Percentiles rank a stretch among this genome's conserved stretches.
Evolutionary conservation across 768 basidiomycete species (phyloP).

Genomic region (Pleurotus salmoneostramineus): DNA sequence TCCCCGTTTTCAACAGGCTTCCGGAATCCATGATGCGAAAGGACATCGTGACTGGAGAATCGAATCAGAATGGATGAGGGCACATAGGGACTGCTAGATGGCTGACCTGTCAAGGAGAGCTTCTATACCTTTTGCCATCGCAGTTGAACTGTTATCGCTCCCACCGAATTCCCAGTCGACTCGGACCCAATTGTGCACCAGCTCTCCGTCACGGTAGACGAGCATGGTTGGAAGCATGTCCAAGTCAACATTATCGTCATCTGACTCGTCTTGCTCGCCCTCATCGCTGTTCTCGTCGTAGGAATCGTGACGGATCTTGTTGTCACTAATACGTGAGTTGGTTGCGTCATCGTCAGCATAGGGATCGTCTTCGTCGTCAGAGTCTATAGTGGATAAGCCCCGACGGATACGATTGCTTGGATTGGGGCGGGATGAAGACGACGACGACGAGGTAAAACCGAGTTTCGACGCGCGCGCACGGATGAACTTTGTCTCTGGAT

Average conservation of each 20-base stretch:
- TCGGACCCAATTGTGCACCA: slow-evolving; percentile 87
- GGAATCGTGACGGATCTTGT: background rate
- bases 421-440: background rate
- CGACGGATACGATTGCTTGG: slow-evolving; percentile 18
- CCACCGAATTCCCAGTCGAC: slow-evolving; percentile 75
- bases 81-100: background rate
- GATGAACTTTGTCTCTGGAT: slow-evolving; percentile 77
- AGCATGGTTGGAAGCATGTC: slow-evolving; percentile 26
- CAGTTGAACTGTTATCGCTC: background rate
- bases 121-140: slow-evolving; percentile 56
- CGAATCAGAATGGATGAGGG: background rate
- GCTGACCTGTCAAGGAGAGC: slow-evolving; percentile 62
- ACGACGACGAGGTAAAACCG: slow-evolving; percentile 49
- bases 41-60: slow-evolving; percentile 20
- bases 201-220: slow-evolving; percentile 74
- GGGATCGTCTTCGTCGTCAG: slow-evolving; percentile 34
- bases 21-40: slow-evolving; percentile 23
- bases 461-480: slow-evolving; percentile 72
- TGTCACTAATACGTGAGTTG: background rate
- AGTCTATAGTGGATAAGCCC: slow-evolving; percentile 11
- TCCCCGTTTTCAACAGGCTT: slow-evolving; percentile 16
- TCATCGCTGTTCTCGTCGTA: background rate
- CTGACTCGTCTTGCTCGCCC: background rate
- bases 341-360: slow-evolving; percentile 26
- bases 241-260: slow-evolving; percentile 7